phyloP scores from a whole-genome alignment of 441 rosid species.

The Erysimum pusillum region DNA sequence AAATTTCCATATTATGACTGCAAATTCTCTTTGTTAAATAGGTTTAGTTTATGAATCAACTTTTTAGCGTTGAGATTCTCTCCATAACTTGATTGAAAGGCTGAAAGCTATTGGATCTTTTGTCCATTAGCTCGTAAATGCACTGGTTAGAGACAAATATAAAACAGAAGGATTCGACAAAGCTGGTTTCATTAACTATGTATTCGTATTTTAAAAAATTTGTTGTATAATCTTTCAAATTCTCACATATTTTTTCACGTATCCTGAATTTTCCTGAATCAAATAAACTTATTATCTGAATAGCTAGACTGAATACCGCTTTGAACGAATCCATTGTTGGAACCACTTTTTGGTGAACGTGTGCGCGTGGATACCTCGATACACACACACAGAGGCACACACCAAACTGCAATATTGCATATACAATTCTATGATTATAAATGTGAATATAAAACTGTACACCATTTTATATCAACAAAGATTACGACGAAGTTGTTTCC shows the following conservation, averaged over 20 bases:
- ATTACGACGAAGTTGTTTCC: too few relatives aligned
- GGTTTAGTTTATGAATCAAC: conserved; percentile 17
- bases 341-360: too few relatives aligned
- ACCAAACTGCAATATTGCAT: too few relatives aligned
- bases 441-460: too few relatives aligned
- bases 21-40: conserved; percentile 18
- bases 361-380: too few relatives aligned
- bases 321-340: too few relatives aligned
- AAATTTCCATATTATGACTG: neutral
- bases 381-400: too few relatives aligned
- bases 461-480: too few relatives aligned
- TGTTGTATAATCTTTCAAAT: neutral
- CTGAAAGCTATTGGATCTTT: conserved; percentile 28
- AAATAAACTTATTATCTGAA: neutral
- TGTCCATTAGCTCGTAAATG: conserved; percentile 35
- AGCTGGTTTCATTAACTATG: conserved; percentile 15
- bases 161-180: conserved; percentile 19
- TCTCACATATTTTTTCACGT: neutral
- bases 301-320: neutral
- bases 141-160: conserved; percentile 31
- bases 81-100: neutral
- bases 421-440: too few relatives aligned
- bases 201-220: neutral
- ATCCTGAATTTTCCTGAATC: neutral
- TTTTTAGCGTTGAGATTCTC: conserved; percentile 38